A percentile compares a stretch with the other conserved stretches of the same genome.
Conservation (phyloP, 306 rosid species). For the Coriaria nepalensis region DNA sequence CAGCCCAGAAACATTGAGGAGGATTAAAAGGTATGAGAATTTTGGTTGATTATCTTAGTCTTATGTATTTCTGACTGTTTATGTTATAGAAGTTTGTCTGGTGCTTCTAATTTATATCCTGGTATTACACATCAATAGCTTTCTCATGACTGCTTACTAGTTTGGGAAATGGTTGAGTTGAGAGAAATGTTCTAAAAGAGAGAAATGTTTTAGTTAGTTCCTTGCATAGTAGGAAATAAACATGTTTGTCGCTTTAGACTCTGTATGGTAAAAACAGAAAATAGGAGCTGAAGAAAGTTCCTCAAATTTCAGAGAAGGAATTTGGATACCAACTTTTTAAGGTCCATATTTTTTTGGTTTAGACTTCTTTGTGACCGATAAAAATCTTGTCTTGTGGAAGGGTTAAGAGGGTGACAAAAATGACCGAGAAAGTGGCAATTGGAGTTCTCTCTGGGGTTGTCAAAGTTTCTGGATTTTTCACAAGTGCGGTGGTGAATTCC, state of each 20-base stretch:
- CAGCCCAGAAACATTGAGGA: constrained; percentile 61
- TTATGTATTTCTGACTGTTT: not conserved
- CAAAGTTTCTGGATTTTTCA: constrained; percentile 36
- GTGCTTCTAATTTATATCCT: too few relatives aligned
- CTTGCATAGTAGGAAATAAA: too few relatives aligned
- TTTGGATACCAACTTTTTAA: too few relatives aligned
- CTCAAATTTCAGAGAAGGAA: too few relatives aligned
- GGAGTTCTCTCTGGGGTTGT: constrained; percentile 78
- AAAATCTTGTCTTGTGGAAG: constrained; percentile 12
- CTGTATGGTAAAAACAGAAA: too few relatives aligned
- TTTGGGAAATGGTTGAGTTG: too few relatives aligned
- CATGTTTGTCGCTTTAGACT: too few relatives aligned
- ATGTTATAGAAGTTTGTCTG: constrained; percentile 3
- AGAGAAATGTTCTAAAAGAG: too few relatives aligned
- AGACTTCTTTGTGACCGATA: constrained; percentile 2
- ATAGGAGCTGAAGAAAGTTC: too few relatives aligned
- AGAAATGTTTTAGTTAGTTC: too few relatives aligned
- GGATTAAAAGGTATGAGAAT: constrained; percentile 54
- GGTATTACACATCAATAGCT: too few relatives aligned
- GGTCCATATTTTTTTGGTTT: constrained; percentile 10
- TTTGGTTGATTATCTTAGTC: not conserved
- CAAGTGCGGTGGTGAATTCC: constrained; percentile 57
- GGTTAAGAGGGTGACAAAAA: constrained; percentile 81
- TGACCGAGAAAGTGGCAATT: constrained; percentile 77
- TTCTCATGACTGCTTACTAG: too few relatives aligned